phyloP scores from a whole-genome alignment of 306 rosid species.

The Prunus salicina region DNA sequence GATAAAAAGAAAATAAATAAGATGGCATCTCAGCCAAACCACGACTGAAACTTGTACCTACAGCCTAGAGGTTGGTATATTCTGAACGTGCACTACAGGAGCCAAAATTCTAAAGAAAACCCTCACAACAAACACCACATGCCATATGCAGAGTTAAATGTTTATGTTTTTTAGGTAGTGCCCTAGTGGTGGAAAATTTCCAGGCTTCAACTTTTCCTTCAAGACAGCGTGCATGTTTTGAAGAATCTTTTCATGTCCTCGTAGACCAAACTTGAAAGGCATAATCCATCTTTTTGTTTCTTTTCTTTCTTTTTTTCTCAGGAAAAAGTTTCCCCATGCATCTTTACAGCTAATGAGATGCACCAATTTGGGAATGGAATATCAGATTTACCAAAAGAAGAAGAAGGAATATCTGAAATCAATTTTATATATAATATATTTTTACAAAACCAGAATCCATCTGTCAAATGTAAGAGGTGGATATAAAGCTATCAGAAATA shows the following conservation, averaged over 20 bases:
- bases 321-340: constrained; percentile 1
- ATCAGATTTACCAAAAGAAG: not conserved
- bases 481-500: not conserved
- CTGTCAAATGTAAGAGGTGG: too few species aligned
- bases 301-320: not conserved
- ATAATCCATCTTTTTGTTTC: not conserved
- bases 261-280: constrained; percentile 12
- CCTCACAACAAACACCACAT: not conserved
- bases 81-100: constrained; percentile 13
- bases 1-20: not conserved
- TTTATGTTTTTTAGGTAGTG: not conserved
- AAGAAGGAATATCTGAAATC: not conserved
- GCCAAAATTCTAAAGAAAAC: constrained; percentile 2
- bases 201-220: constrained; percentile 14
- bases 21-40: not conserved
- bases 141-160: not conserved
- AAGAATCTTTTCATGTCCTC: constrained; percentile 22
- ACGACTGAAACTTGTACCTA: not conserved
- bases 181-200: constrained; percentile 12
- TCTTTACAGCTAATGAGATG: constrained; percentile 30
- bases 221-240: constrained; percentile 3
- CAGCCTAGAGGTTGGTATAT: constrained; percentile 3
- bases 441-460: too few species aligned
- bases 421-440: not conserved
- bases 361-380: constrained; percentile 14